These are phyloP conservation scores for Aspergillus cristatus DNA, from an alignment of 495 filamentous ascomycete species.

Conservation along the genomic window DNA sequence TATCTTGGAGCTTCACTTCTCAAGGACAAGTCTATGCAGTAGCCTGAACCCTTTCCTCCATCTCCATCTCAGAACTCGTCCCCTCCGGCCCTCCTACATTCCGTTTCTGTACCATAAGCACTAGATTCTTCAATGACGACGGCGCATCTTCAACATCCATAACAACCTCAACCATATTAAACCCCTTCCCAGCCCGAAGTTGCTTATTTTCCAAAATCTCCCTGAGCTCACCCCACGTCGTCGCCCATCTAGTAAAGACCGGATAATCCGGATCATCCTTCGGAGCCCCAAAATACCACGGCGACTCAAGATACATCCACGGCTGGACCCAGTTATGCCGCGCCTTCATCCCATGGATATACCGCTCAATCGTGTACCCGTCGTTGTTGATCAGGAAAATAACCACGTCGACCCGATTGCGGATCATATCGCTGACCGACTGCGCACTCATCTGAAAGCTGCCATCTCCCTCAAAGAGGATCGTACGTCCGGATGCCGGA, in stretches of 20 bases:
- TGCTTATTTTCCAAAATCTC: conserved; percentile 22
- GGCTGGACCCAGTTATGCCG: conserved; percentile 63
- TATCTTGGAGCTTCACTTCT: too few species aligned
- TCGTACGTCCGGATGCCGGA: conserved; percentile 35
- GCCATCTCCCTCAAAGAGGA: conserved; percentile 78
- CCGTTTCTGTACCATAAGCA: too few species aligned
- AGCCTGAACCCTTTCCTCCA: too few species aligned
- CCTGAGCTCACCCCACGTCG: conserved; percentile 29
- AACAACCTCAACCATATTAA: conserved; percentile 35
- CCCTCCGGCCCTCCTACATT: too few species aligned
- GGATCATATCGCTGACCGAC: conserved; percentile 69
- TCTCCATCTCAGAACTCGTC: too few species aligned
- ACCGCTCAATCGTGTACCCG: conserved; percentile 69
- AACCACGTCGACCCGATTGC: conserved; percentile 55
- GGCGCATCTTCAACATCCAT: conserved; percentile 41
- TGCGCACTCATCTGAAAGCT: conserved; percentile 72
- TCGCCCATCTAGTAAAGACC: conserved; percentile 18
- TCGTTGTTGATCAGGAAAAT: conserved; percentile 70
- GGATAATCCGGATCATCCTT: conserved; percentile 18
- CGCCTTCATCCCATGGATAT: conserved; percentile 63
- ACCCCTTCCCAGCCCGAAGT: conserved; percentile 27
- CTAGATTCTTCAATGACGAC: too few species aligned
- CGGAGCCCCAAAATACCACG: conserved; percentile 34
- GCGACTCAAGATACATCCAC: conserved; percentile 51
- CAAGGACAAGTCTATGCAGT: too few species aligned